Percentiles rank a stretch among this genome's conserved stretches.
These are phyloP conservation scores for Pleurotus pulmonarius DNA, from an alignment of 768 basidiomycete species.

Conservation along the genomic window DNA sequence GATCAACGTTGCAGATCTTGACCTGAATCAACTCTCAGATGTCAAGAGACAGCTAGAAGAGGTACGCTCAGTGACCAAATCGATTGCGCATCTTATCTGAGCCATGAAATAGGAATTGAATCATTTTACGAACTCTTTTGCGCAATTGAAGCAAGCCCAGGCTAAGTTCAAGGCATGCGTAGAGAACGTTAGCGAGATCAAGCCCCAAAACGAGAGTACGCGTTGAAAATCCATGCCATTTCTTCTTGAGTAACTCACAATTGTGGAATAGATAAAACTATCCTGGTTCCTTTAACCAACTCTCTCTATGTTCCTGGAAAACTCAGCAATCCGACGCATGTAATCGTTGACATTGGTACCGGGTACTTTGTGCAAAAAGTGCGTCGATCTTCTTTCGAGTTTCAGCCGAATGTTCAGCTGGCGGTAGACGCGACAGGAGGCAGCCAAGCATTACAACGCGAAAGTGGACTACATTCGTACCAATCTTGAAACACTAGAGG, in stretches of 20 bases:
- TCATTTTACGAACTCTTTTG: conserved; percentile 88
- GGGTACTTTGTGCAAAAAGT: conserved; percentile 98
- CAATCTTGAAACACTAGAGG: conserved; percentile 85
- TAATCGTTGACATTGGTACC: conserved; percentile 94
- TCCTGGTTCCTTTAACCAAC: conserved; percentile 90
- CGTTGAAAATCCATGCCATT: background rate
- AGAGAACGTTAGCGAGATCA: conserved; percentile 74
- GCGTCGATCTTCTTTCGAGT: conserved; percentile 11
- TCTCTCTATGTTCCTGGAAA: conserved; percentile 95
- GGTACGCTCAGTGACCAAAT: conserved; percentile 35
- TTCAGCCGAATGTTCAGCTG: background rate
- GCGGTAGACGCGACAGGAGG: conserved; percentile 77
- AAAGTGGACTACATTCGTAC: conserved; percentile 81
- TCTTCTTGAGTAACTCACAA: background rate
- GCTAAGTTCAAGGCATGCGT: conserved; percentile 88
- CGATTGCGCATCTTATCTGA: too few relatives aligned
- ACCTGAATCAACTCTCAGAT: conserved; percentile 81
- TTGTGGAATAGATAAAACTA: conserved; percentile 63
- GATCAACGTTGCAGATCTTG: conserved; percentile 79
- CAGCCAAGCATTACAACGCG: conserved; percentile 71
- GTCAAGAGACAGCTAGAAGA: conserved; percentile 92
- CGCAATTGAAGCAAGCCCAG: conserved; percentile 90
- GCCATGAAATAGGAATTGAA: conserved; percentile 68
- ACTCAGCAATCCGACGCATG: conserved; percentile 76
- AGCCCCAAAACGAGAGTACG: conserved; percentile 60